Conservation (phyloP, 768 basidiomycete species). For the Phlebiopsis flavidoalba region DNA sequence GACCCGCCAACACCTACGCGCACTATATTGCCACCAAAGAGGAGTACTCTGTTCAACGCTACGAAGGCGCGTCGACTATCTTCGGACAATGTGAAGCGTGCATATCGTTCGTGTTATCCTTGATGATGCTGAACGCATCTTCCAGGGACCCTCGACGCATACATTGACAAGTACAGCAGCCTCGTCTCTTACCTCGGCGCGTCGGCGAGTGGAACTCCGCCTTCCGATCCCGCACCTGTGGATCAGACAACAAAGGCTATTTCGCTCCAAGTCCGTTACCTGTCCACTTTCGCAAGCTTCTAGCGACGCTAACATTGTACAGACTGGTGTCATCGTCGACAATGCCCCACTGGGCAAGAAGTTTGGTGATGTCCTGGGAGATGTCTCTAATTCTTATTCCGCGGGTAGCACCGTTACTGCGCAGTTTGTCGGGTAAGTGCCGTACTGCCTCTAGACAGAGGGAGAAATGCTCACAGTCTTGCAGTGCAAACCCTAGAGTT, state of each 20-base stretch:
- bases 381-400: constrained; percentile 49
- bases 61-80: constrained; percentile 78
- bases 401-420: constrained; percentile 56
- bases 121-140: neutral
- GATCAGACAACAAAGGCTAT: constrained; percentile 64
- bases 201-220: constrained; percentile 38
- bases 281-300: neutral
- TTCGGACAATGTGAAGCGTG: constrained; percentile 66
- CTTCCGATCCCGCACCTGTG: constrained; percentile 60
- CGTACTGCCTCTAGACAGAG: too few relatives aligned
- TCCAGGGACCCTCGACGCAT: constrained; percentile 72
- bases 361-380: constrained; percentile 58
- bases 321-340: constrained; percentile 64
- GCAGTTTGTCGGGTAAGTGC: constrained; percentile 51
- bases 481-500: constrained; percentile 65
- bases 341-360: constrained; percentile 45
- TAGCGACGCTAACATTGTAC: neutral
- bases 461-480: neutral
- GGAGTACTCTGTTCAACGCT: constrained; percentile 71
- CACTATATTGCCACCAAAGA: constrained; percentile 73
- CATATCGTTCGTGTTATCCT: neutral
- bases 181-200: constrained; percentile 61
- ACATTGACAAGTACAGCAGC: constrained; percentile 68
- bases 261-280: constrained; percentile 49
- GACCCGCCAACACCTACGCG: constrained; percentile 77